Base-by-base conservation (phyloP, 768 basidiomycete genomes). In the Tricholoma matsutake region DNA sequence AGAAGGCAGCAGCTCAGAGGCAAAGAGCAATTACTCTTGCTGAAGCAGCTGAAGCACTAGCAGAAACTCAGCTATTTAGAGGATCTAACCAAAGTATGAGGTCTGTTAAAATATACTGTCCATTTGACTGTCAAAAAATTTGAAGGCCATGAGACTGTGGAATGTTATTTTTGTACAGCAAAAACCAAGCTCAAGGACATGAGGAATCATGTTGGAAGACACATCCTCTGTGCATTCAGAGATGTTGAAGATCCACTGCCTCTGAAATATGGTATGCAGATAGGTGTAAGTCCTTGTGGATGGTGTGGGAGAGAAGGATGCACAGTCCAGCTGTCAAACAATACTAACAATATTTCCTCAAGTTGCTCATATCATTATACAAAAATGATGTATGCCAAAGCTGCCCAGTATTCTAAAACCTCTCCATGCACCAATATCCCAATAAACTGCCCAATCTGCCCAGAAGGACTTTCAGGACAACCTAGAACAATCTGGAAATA, bases 291-390 rank as follows among this genome's bases (percentile, higher is more conserved):
- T 9, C 29, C 54, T 16, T 54, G 54, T 54, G 54, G 54, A 20
- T 54, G 54, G 54, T 54, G 54, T 54, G 54, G 54, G 11, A 54
- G 6, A 32, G 54, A 54, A 20, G 54, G 54, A 32, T 54, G 54
- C 29, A 31, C 34, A 20, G 35, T 37, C 10, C 54, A 54, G 29
- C 25, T 54, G 18, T 11, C 35, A n/a, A 54, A 16, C 10, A 54
- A 54, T n/a, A n/a, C n/a, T n/a, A 35, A 20, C 52, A 54, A 31
- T 35, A 54, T 32, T 32, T 22, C 54, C 10, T 54, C 54, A 31
- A 54, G 35, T 16, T 54, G 54, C 31, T 28, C 25, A 31, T 54
- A n/a, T n/a, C n/a, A n/a, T n/a, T n/a, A n/a, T n/a, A n/a, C n/a
- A n/a, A n/a, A n/a, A n/a, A n/a, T n/a, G 53, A 32, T 34, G 35